Evolutionary conservation across 805 yeast species (phyloP).

Genomic region (Vanderwaltozyma polyspora): DNA sequence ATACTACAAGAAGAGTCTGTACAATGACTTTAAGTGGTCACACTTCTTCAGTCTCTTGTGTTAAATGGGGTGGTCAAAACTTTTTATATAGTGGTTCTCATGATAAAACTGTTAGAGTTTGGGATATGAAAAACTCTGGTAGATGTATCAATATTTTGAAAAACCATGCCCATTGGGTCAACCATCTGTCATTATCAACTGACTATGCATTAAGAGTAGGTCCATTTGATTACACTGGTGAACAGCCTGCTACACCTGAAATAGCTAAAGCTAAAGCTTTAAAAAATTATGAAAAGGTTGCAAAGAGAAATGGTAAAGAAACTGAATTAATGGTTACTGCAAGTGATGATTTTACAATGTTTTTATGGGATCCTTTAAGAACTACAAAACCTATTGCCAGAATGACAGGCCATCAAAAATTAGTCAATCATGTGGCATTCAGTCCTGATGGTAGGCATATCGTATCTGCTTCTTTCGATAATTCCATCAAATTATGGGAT

Average conservation of each 20-base stretch:
- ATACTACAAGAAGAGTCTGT: conserved; percentile 56
- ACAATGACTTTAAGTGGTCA: conserved; percentile 75
- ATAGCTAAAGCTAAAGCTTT: conserved; percentile 40
- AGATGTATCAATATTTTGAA: conserved; percentile 65
- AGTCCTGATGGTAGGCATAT: conserved; percentile 90
- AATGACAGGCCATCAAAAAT: conserved; percentile 95
- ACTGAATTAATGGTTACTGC: conserved; percentile 94
- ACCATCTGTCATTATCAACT: conserved; percentile 83
- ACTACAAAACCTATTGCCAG: conserved; percentile 75
- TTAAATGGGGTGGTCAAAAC: conserved; percentile 93
- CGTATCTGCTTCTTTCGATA: conserved; percentile 91
- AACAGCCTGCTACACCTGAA: conserved; percentile 32
- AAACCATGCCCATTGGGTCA: conserved; percentile 97
- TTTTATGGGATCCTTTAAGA: conserved; percentile 84
- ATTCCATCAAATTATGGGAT: conserved; percentile 92
- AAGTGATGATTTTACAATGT: conserved; percentile 96
- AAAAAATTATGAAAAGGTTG: conserved; percentile 44
- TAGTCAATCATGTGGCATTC: conserved; percentile 90
- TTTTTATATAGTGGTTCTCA: conserved; percentile 82
- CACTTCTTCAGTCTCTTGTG: conserved; percentile 80
- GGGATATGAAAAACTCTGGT: conserved; percentile 73
- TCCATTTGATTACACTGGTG: conserved; percentile 67
- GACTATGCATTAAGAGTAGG: conserved; percentile 83
- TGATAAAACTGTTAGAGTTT: conserved; percentile 84
- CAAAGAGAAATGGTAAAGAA: conserved; percentile 40